These are phyloP conservation scores for Fusarium guadeloupense DNA, from an alignment of 2,329 filamentous ascomycete genomes.

Conservation along the genomic window DNA sequence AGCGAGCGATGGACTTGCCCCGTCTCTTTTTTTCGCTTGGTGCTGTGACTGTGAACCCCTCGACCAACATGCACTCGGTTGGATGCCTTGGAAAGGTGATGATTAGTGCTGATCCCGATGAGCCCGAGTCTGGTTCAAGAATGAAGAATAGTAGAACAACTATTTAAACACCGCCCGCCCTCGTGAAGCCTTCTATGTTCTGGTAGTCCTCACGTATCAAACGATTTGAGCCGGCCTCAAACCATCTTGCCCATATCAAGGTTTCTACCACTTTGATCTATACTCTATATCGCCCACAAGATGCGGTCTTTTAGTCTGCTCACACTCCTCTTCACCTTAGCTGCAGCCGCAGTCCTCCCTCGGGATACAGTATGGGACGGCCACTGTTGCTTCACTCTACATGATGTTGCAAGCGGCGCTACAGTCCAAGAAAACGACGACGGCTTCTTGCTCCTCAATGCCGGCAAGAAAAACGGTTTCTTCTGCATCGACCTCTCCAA, in stretches of 20 bases:
- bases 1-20: background rate
- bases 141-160: background rate
- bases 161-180: conserved; percentile 18
- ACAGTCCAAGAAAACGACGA: conserved; percentile 42
- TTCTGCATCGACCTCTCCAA: conserved; percentile 46
- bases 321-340: conserved; percentile 31
- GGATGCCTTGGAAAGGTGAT: conserved; percentile 23
- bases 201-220: background rate
- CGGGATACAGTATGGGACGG: conserved; percentile 34
- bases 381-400: conserved; percentile 48
- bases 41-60: conserved; percentile 30
- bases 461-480: conserved; percentile 39
- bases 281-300: conserved; percentile 8
- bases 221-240: conserved; percentile 23
- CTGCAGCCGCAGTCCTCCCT: conserved; percentile 36
- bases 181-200: background rate
- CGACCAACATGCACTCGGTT: conserved; percentile 24
- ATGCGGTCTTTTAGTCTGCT: conserved; percentile 35
- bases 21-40: background rate
- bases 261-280: background rate
- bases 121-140: background rate
- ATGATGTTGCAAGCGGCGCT: conserved; percentile 37
- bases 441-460: conserved; percentile 43
- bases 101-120: conserved; percentile 32
- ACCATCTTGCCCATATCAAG: background rate